phyloP scores from a whole-genome alignment of 2,329 filamentous ascomycete genomes.

The Pezicula radicicola region DNA sequence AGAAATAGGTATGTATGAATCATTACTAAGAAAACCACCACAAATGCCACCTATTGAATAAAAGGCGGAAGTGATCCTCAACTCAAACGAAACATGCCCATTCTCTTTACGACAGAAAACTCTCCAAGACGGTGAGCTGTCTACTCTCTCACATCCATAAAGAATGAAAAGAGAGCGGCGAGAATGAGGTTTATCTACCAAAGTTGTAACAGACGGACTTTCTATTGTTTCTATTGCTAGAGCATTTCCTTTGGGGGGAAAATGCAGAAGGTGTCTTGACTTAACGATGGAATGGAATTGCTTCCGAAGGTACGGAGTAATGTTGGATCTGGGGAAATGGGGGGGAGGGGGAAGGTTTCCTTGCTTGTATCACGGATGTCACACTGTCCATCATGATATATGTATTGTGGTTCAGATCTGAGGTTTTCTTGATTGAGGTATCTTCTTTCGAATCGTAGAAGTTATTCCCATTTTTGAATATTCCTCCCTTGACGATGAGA shows the following conservation, averaged over 20 bases:
- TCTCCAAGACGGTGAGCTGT: slow-evolving; percentile 79
- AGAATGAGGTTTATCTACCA: slow-evolving; percentile 82
- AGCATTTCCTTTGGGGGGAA: slow-evolving; percentile 30
- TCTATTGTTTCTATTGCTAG: slow-evolving; percentile 52
- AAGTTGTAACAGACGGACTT: slow-evolving; percentile 90
- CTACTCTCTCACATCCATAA: slow-evolving; percentile 52
- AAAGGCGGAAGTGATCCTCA: slow-evolving; percentile 71
- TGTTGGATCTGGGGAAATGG: no score
- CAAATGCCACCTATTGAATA: slow-evolving; percentile 39
- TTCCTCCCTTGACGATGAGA: no score
- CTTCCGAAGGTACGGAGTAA: no score
- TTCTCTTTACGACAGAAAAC: slow-evolving; percentile 55
- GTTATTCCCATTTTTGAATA: no score
- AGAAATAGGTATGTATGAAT: slow-evolving; percentile 66
- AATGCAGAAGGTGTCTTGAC: slow-evolving; percentile 72
- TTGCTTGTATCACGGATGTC: no score
- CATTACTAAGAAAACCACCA: slow-evolving; percentile 96
- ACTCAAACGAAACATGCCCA: slow-evolving; percentile 87
- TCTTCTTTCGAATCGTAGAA: no score
- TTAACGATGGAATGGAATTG: slow-evolving; percentile 56
- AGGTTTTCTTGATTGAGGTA: no score
- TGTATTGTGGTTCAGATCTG: no score
- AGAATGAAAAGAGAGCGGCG: slow-evolving; percentile 50
- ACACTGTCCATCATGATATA: no score
- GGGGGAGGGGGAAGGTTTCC: no score